Evolutionary conservation across 352 stramenopile species (phyloP), one percentile per base, ranked within the genome.

Genomic region (Phytophthora pinifolia): DNA sequence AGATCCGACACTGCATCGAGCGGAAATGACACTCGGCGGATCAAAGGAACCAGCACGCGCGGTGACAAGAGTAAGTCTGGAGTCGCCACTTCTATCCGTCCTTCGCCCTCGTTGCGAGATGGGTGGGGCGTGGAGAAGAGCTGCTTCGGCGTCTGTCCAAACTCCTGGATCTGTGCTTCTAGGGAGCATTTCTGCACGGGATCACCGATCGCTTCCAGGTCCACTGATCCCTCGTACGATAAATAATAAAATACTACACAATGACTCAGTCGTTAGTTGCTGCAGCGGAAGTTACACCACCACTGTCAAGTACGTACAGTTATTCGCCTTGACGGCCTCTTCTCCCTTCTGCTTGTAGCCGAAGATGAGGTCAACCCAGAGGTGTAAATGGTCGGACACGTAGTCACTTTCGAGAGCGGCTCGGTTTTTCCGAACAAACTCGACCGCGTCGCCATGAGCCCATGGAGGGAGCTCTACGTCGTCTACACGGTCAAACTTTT

Each of bases 351-450:
- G 96, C 59, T 98, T 98, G 69, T 81, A 96, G 27, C 97, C 97
- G 63, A 99, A 99, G 31, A 99, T 98, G 20, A 99, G 79, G 67
- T 99, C 96, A 59, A 99, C 98, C 97, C 97, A 99, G 52, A 98
- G 79, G 44, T 98, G 94, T 9, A 99, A 57, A 69, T 98, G 91
- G 39, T 89, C 62, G 27, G 94, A 98, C 17, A 98, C 97, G 61
- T 98, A 88, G 38, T 98, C 95, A 58, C 89, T 98, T 62, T 99
- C 96, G 2, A 99, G 79, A 13, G 97, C 97, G 39, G 92, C 84
- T 10, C 96, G 84, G 66, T 98, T 95, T 29, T 95, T 92, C 44
- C 86, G 75, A 33, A 99, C 79, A 69, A 99, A 96, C 12, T 86
- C 69, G 17, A 65, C 62, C 14, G 96, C 67, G 97, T 70, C 79